Base-by-base conservation (phyloP, 306 rosid species). In the Cicer arietinum region DNA sequence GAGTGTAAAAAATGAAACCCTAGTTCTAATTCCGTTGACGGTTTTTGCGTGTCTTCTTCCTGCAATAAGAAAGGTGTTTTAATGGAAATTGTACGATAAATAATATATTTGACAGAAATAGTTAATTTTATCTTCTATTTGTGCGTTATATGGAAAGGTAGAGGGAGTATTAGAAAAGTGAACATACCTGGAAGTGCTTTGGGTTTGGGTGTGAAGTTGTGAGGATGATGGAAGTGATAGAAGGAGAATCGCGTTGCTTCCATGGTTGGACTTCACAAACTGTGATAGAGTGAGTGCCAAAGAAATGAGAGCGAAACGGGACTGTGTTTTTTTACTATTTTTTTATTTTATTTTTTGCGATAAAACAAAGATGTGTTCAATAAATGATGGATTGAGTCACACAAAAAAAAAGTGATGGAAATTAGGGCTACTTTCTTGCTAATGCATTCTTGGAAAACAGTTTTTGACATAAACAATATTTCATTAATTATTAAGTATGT, bases 231-330 rank as follows among this genome's bases (percentile, higher is more conserved):
- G 74, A 85, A 74, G 85, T 76, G 83, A 52, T 61, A 60, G 50
- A 88, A 74, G 83, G 83, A 72, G 83, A 74, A 74, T 74, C 80
- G 70, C 13, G 97, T 65, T 71, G 92, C 90, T 85, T 89, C 98
- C 98, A 93, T 93, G 86, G 84, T 66, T 86, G 79, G 61, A 74
- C 54, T 67, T 71, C 35, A 1, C 69, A 41, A 79, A 73, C 18
- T 35, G 39, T 2, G 45, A 17, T 45, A 22, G 17, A 40, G 16
- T 40, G 80, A 12, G 71, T 30, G 71, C 14, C 10, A 53, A 43
- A 18, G 42, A 40, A 10, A 20, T 7, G 7, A 20, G 42, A 20
- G 11, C 18, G 11, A 6, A 44, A 64, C 51, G 37, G 69, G 51
- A 16, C 8, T 63, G 30, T 63, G 50, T 63, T 57, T 57, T 42